Base-by-base conservation (phyloP, 192 early-diverging fungal genomes). In the Coemansia furcata region DNA sequence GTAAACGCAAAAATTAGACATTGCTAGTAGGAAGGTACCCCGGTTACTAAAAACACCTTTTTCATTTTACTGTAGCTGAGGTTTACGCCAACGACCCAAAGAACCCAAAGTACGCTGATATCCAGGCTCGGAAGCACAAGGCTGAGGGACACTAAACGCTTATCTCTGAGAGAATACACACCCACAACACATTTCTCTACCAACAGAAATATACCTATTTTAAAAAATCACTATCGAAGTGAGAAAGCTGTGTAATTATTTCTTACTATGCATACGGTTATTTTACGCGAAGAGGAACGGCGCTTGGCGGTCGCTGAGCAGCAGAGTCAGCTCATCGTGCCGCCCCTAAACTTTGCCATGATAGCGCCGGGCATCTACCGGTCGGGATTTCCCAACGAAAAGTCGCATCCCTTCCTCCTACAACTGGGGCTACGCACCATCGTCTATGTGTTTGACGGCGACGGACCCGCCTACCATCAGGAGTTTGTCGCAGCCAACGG, bases 261-360 rank as follows among this genome's bases (percentile, higher is more conserved):
- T 26, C 52, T 47, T 19, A 26, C 11, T 7, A 64, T 66, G 70
- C 63, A 66, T 30, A 32, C 63, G 55, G 29, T 29, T 52, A 46
- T 55, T 38, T 55, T 62, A 12, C 68, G 60, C 36, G 60, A 68
- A 6, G 76, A 78, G 37, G 76, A 78, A 42, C 63, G 54, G 42
- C 76, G 60, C 19, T 54, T 77, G 12, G 57, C 65, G 42, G 61
- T 66, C 23, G 71, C 76, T 26, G 63, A 73, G 71, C 76, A 55
- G 14, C 63, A 66, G 38, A 71, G 71, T 67, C 72, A 82, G 76
- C 71, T 89, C 9, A 73, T 98, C 14, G 94, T 98, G 0, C 96
- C 96, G 2, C 94, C 94, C 26, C 80, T 95, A 35, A 97, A 97
- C 83, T 99, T 99, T 85, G 92, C 92, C 30, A 93, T 97, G 89